Base-by-base conservation (phyloP, 1,284 basidiomycete genomes). In the Cutaneotrichosporon spelunceum region DNA sequence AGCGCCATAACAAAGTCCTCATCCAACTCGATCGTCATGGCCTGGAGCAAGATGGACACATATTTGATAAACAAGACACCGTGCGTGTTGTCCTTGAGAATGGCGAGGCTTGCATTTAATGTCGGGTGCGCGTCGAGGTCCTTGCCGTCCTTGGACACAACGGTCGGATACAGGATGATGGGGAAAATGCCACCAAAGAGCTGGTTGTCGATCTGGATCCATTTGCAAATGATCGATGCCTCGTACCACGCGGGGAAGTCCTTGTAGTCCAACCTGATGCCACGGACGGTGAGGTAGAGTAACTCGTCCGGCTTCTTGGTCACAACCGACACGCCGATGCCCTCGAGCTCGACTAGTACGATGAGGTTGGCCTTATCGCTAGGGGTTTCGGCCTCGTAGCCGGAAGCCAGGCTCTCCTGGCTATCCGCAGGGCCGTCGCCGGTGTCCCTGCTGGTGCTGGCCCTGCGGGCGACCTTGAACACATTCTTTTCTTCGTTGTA, bases 1-100 rank as follows among this genome's bases (percentile, higher is more conserved):
- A 99, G 79, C 0, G 94, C 88, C 72, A 93, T 97, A 56, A 99
- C 77, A 69, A 99, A 89, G 79, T 99, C 96, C 78, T 99, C 97
- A 76, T 99, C 96, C 33, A 92, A 84, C 77, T 99, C 94, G 33
- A 99, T 86, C 0, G 93, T 96, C 79, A 99, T 84, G 16, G 95
- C 92, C 74, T 99, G 96, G 26, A 99, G 81, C 27, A 99, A 80
- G 50, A 99, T 85, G 2, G 93, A 95, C 54, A 92, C 96, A 73
- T 99, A 99, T 81, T 99, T 99, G 81, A 99, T 84, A 77, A 97
- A 99, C 44, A 90, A 81, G 19, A 99, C 96, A 21, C 96, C 96
- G 70, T 99, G 96, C 29, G 89, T 47, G 50, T 27, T 54, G 2
- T 30, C 33, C 74, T 97, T 98, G 63, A 98, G 81, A 79, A 94